A percentile compares a stretch with the other conserved stretches of the same genome.
phyloP scores from a whole-genome alignment of 208 protist genomes.

The Jaenimonas drosophilae region DNA sequence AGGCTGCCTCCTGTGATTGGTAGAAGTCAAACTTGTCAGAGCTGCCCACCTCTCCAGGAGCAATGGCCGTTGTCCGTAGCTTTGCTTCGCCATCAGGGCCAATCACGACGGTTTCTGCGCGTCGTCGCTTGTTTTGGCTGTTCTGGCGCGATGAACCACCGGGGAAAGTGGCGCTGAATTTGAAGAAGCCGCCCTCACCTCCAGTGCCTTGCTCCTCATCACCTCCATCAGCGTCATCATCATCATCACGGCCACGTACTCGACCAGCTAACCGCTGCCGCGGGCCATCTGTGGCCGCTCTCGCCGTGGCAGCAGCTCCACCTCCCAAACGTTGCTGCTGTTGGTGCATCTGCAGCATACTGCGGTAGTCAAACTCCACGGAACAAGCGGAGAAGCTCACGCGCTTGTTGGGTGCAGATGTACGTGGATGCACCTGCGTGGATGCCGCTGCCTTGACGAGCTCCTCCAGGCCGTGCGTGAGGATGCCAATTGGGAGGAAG shows the following conservation, averaged over 20 bases:
- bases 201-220: background rate
- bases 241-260: slow-evolving; percentile 46
- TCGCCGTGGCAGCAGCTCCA: background rate
- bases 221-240: slow-evolving; percentile 14
- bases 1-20: slow-evolving; percentile 44
- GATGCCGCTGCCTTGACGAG: slow-evolving; percentile 19
- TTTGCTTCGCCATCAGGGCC: slow-evolving; percentile 18
- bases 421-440: slow-evolving; percentile 48
- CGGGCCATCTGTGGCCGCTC: slow-evolving; percentile 1
- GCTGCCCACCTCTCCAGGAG: slow-evolving; percentile 3
- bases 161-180: slow-evolving; percentile 23
- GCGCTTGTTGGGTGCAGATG: slow-evolving; percentile 34
- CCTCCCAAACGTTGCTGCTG: background rate
- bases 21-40: slow-evolving; percentile 54
- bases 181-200: slow-evolving; percentile 24
- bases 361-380: slow-evolving; percentile 23
- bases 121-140: slow-evolving; percentile 20
- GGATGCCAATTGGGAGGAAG: slow-evolving; percentile 47
- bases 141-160: background rate
- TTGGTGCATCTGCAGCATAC: background rate
- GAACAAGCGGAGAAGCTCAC: slow-evolving; percentile 29
- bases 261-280: slow-evolving; percentile 29
- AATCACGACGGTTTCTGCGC: slow-evolving; percentile 27
- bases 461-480: slow-evolving; percentile 36
- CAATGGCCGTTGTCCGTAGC: slow-evolving; percentile 39